Conservation (phyloP, 2,329 filamentous ascomycete species). For the Hymenoscyphus infarciens region DNA sequence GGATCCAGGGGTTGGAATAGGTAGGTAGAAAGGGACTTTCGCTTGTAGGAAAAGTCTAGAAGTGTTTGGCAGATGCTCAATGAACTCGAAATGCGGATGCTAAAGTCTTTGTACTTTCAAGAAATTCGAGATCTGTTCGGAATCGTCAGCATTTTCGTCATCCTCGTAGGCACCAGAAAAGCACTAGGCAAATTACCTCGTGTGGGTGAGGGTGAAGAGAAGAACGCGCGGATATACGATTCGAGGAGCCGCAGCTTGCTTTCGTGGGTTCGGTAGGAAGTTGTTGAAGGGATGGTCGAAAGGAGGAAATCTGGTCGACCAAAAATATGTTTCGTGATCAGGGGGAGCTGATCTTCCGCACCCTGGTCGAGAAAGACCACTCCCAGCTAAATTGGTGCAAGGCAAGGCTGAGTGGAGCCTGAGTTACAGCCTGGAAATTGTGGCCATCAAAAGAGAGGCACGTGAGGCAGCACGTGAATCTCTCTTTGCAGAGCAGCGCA, state of each 20-base stretch:
- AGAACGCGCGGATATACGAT: constrained; percentile 4
- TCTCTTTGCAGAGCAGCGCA: background rate
- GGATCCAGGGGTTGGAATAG: background rate
- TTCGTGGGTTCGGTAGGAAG: constrained; percentile 5
- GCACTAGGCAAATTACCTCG: constrained; percentile 6
- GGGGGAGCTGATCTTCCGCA: constrained; percentile 17
- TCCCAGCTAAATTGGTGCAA: background rate
- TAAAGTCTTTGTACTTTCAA: constrained; percentile 16
- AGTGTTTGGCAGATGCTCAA: constrained; percentile 4
- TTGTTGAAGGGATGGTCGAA: background rate
- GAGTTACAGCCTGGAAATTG: constrained; percentile 18
- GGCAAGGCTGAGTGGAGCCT: constrained; percentile 2
- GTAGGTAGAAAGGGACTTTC: background rate
- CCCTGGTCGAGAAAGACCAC: background rate
- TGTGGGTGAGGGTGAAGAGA: background rate
- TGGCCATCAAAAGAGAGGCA: constrained; percentile 13
- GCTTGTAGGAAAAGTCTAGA: background rate
- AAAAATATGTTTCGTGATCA: constrained; percentile 10
- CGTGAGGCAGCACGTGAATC: background rate
- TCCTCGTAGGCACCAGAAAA: constrained; percentile 17
- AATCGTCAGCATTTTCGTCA: constrained; percentile 24
- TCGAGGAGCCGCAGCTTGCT: background rate
- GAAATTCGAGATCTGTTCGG: constrained; percentile 29
- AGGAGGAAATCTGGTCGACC: constrained; percentile 2
- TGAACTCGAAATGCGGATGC: background rate